Conservation (phyloP, 2,329 filamentous ascomycete species). For the Calonectria crousiana region DNA sequence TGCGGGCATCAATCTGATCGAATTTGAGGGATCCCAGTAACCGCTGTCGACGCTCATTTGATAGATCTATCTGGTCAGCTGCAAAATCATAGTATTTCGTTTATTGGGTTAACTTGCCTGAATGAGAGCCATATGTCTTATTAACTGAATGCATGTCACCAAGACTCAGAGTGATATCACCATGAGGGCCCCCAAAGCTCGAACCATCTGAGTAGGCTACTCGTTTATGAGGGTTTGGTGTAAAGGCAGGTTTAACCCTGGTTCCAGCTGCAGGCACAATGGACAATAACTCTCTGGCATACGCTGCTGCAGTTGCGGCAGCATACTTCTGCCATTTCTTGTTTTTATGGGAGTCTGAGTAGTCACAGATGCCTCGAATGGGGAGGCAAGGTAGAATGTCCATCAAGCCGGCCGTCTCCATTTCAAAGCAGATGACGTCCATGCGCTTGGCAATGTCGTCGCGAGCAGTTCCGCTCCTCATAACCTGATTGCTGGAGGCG, state of each 20-base stretch:
- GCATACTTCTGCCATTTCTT: slow-evolving; percentile 53
- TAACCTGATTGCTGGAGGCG: slow-evolving; percentile 49
- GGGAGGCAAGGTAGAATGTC: slow-evolving; percentile 47
- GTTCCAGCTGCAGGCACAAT: not conserved
- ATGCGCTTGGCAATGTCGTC: slow-evolving; percentile 40
- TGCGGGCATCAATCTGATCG: slow-evolving; percentile 53
- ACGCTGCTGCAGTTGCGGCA: slow-evolving; percentile 49
- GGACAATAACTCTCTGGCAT: slow-evolving; percentile 28
- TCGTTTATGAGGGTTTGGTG: not conserved
- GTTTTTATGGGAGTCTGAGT: slow-evolving; percentile 54
- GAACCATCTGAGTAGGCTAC: not conserved
- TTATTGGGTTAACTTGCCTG: not conserved
- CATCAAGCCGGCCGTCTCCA: slow-evolving; percentile 43
- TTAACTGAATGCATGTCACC: no score
- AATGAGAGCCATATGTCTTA: not conserved
- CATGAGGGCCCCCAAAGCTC: not conserved
- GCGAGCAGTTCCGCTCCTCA: slow-evolving; percentile 47
- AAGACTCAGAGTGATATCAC: not conserved
- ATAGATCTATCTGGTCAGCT: not conserved
- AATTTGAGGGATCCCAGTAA: slow-evolving; percentile 51
- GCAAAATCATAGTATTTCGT: not conserved
- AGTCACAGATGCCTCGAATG: slow-evolving; percentile 56
- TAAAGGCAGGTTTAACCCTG: not conserved
- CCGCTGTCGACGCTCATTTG: not conserved
- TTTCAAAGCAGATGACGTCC: slow-evolving; percentile 41